These are phyloP conservation scores for Chlamydomonas schloesseri DNA, from an alignment of 139 green algal species.

Conservation along the genomic window DNA sequence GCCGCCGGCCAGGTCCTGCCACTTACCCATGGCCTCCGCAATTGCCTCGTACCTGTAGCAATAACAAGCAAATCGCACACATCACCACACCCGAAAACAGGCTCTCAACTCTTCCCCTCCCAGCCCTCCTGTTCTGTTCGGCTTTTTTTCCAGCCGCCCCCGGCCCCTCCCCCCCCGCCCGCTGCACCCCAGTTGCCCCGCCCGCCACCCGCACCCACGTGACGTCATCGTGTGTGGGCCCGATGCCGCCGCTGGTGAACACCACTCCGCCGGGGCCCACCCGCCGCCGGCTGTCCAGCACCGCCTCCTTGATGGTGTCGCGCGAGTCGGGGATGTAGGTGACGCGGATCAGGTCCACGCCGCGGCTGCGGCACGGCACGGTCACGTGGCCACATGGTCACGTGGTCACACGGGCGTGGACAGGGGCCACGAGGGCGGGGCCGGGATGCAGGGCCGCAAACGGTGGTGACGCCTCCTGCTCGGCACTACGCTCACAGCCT, in stretches of 20 bases:
- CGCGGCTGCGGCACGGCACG: slow-evolving; percentile 62
- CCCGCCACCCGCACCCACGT: slow-evolving; percentile 75
- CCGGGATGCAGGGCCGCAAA: too few species aligned
- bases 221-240: slow-evolving; percentile 88
- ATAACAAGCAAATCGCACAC: too few species aligned
- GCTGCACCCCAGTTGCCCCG: not conserved
- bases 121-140: too few species aligned
- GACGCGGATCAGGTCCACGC: slow-evolving; percentile 80
- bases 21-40: slow-evolving; percentile 25
- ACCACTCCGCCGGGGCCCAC: slow-evolving; percentile 76
- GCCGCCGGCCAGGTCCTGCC: too few species aligned
- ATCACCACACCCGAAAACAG: too few species aligned
- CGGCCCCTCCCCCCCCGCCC: not conserved
- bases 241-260: slow-evolving; percentile 87
- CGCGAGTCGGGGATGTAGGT: slow-evolving; percentile 75
- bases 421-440: too few species aligned
- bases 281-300: slow-evolving; percentile 55
- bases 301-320: slow-evolving; percentile 72
- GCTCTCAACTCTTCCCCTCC: too few species aligned
- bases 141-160: not conserved
- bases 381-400: too few species aligned
- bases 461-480: too few species aligned
- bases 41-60: slow-evolving; percentile 25
- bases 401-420: too few species aligned
- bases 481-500: too few species aligned